These are phyloP conservation scores for Ophiostoma sp. DNA, from an alignment of 2,329 filamentous ascomycete species.

Conservation along the genomic window DNA sequence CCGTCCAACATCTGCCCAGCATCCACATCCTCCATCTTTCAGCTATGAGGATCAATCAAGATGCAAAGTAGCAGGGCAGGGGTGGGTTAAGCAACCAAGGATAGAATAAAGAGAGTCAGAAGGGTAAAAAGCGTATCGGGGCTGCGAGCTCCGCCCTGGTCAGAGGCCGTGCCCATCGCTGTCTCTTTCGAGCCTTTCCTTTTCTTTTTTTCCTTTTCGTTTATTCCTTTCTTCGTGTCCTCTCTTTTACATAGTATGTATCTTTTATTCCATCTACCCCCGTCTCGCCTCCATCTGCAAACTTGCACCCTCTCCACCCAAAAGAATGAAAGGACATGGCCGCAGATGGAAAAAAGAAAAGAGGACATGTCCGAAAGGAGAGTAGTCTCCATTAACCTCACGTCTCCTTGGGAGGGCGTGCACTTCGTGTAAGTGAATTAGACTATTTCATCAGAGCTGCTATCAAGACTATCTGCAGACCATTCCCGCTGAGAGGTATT, in stretches of 20 bases:
- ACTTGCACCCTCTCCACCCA: neutral
- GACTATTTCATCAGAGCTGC: neutral
- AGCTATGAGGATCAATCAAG: neutral
- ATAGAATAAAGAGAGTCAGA: neutral
- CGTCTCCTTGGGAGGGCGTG: neutral
- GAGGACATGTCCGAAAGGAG: neutral
- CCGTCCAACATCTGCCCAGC: neutral
- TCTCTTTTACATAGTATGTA: neutral
- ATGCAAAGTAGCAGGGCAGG: neutral
- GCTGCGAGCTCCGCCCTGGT: neutral
- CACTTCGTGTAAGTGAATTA: neutral
- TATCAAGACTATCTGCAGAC: neutral
- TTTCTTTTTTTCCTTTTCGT: neutral
- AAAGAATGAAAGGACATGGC: conserved; percentile 6
- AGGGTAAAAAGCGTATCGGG: neutral
- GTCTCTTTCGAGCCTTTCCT: neutral
- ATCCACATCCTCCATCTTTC: conserved; percentile 5
- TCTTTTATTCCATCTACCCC: neutral
- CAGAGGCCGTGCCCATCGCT: neutral
- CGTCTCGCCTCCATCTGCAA: neutral
- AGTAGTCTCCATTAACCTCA: neutral
- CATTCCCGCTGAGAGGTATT: neutral
- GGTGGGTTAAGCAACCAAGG: no score
- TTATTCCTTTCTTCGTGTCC: neutral
- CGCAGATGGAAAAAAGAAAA: neutral